Base-by-base conservation (phyloP, 1,284 basidiomycete species). In the Amylostereum areolatum region DNA sequence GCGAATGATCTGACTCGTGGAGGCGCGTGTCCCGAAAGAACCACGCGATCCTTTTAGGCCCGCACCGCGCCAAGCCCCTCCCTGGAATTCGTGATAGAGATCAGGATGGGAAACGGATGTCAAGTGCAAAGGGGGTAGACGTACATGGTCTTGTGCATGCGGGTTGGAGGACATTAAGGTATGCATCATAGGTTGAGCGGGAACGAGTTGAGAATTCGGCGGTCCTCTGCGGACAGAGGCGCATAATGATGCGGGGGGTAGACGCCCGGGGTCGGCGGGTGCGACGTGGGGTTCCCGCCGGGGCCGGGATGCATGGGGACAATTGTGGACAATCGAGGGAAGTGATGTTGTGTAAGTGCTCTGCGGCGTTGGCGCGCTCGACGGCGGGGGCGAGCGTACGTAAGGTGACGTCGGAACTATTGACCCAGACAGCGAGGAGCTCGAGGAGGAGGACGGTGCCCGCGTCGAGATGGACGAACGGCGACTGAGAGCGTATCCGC, bases 211-310 rank as follows among this genome's bases (percentile, higher is more conserved):
- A 83, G 58, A 11, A 74, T 76, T 46, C 80, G 73, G 46, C 71
- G 73, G 60, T 83, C 81, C 58, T 83, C 81, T 34, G 74, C 66
- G 11, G 80, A 79, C 28, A 81, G 63, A 18, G 78, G 79, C 1
- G 66, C 57, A 56, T 81, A 81, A 8, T 33, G 36, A 11, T 62
- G 61, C 2, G 61, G 57, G 31, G 18, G 18, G 35, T 30, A 41
- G 31, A 11, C 12, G 24, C 34, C 27, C 28, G 29, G 28, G 5
- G 44, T 37, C 34, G 25, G 64, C 59, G 33, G 65, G 47, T 58
- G 56, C 48, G 55, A 48, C 41, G 53, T 53, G 48, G 58, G 61
- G 24, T 51, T 49, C 44, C 59, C 33, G 8, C 8, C n/a, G 33
- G 33, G n/a, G n/a, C n/a, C n/a, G 33, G 8, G 8, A n/a, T 35